Conservation (phyloP, 2,329 filamentous ascomycete species). For the Ophiostoma pallidulum region DNA sequence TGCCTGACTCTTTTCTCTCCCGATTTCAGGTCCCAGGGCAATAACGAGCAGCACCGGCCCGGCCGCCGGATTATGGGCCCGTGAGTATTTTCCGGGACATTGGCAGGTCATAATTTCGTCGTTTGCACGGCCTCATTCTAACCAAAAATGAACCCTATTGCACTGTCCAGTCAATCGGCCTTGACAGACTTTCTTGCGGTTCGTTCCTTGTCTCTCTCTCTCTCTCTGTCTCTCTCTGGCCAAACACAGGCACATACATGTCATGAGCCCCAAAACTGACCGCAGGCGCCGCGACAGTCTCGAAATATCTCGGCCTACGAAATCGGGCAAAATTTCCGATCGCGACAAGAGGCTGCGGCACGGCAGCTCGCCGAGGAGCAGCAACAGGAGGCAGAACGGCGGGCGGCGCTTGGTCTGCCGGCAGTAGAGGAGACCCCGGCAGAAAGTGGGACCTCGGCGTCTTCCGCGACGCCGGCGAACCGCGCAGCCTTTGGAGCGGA, state of each 20-base stretch:
- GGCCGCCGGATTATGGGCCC: constrained; percentile 22
- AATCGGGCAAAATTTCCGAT: constrained; percentile 41
- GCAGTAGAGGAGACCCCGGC: too few relatives aligned
- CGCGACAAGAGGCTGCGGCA: constrained; percentile 34
- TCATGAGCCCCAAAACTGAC: too few relatives aligned
- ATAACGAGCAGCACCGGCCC: constrained; percentile 2
- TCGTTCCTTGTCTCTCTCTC: too few relatives aligned
- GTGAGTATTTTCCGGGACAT: constrained; percentile 18
- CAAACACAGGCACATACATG: too few relatives aligned
- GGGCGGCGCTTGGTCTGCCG: too few relatives aligned
- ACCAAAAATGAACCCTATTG: background rate
- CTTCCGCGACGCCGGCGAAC: background rate
- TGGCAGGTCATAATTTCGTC: background rate
- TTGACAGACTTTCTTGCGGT: constrained; percentile 43
- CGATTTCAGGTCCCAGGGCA: constrained; percentile 8
- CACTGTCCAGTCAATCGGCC: constrained; percentile 34
- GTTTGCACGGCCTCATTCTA: background rate
- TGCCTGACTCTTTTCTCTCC: background rate
- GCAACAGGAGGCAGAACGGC: constrained; percentile 14
- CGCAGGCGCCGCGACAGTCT: constrained; percentile 37
- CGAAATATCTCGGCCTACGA: constrained; percentile 60
- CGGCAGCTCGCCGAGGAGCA: constrained; percentile 23
- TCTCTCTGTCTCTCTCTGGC: too few relatives aligned
- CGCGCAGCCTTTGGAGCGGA: background rate
- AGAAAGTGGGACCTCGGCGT: background rate